Evolutionary conservation across 305 asterid species (phyloP), one percentile per base, ranked within the genome.

Genomic region (Fraxinus nigra): DNA sequence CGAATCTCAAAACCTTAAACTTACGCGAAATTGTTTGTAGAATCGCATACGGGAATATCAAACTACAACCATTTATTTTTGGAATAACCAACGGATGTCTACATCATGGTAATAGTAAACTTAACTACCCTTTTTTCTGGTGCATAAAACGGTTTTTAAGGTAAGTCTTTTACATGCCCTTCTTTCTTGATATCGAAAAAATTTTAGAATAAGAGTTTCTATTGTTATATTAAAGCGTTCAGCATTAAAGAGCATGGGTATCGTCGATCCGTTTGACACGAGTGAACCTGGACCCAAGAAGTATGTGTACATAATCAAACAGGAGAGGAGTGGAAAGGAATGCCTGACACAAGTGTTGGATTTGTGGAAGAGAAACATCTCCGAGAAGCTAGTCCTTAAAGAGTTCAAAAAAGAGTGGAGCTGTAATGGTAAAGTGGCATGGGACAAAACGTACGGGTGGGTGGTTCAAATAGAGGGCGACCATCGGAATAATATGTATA

Each of bases 381-480:
- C 94, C 88, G 90, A 90, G 91, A 90, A 89, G 70, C 90, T 85
- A 84, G 92, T 94, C 78, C 93, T 91, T 5, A 37, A 37, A 37
- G 40, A 37, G 61, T 89, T 93, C 63, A 92, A 90, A 79, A 93
- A 92, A 70, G 95, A 92, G 7, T 37, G 40, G 40, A 37, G 40
- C 40, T 37, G 40, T 37, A 37, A 37, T 7, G 40, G 9, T 54
- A 89, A 86, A 83, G 95, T 93, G 3, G 97, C 91, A 11, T 37
- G 40, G 40, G 8, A 37, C 40, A 37, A 37, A 37, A 37, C 40
- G 10, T 37, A 37, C 7, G 40, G 92, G 88, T 90, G 92, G 88
- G 93, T 92, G 73, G 88, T 92, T 74, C 97, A 93, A 85, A 91
- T 93, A 4, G 97, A 93, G 83, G 98, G 97, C 2, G 97, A 92